These are phyloP conservation scores for Lasiodiplodia gonubiensis DNA, from an alignment of 2,329 filamentous ascomycete species.

Conservation along the genomic window DNA sequence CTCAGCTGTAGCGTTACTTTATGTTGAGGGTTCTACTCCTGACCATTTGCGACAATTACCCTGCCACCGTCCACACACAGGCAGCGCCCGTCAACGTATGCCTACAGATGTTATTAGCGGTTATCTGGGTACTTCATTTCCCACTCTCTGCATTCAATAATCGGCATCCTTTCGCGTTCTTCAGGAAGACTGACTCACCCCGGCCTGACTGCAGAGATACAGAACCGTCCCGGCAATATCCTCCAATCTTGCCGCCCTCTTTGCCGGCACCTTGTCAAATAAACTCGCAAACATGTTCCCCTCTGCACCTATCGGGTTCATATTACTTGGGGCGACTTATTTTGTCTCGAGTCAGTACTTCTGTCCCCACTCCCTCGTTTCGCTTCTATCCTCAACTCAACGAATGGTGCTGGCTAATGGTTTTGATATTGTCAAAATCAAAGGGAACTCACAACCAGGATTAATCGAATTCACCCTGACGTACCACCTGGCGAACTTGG, in stretches of 20 bases:
- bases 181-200: background rate
- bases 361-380: background rate
- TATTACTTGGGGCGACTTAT: slow-evolving; percentile 51
- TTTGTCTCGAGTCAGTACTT: background rate
- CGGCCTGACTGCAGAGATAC: slow-evolving; percentile 40
- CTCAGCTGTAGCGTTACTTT: background rate
- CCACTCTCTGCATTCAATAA: no score
- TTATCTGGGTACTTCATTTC: no score
- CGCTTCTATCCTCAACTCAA: background rate
- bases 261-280: slow-evolving; percentile 43
- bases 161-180: no score
- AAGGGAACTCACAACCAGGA: slow-evolving; percentile 53
- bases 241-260: slow-evolving; percentile 45
- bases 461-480: slow-evolving; percentile 53
- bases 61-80: slow-evolving; percentile 51
- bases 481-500: slow-evolving; percentile 55
- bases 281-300: slow-evolving; percentile 51
- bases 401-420: no score
- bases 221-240: slow-evolving; percentile 53
- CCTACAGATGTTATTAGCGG: slow-evolving; percentile 47
- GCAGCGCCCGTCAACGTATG: slow-evolving; percentile 50
- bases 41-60: slow-evolving; percentile 48
- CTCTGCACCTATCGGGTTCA: slow-evolving; percentile 51
- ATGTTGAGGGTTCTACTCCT: background rate
- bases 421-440: no score